phyloP scores from a whole-genome alignment of 208 protist genomes.

The Acanthamoeba sp. region DNA sequence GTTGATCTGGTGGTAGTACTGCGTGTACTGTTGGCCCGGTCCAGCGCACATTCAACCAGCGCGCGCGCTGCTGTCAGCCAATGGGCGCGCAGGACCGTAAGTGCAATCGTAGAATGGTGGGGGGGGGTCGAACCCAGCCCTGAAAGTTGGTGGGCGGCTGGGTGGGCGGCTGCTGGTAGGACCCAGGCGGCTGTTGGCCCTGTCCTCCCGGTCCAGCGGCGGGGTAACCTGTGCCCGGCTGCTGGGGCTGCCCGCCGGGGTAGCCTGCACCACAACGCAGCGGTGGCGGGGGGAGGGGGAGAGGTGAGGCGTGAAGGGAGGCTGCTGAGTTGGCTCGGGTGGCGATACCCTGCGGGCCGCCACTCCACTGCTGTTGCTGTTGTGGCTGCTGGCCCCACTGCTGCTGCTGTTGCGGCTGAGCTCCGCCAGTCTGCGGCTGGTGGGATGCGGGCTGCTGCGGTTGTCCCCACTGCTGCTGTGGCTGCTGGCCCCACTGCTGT shows the following conservation, averaged over 20 bases:
- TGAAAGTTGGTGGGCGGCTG: neutral
- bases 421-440: neutral
- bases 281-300: too few relatives aligned
- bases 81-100: too few relatives aligned
- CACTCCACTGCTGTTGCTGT: neutral
- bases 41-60: neutral
- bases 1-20: constrained; percentile 44
- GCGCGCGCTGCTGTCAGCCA: too few relatives aligned
- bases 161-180: neutral
- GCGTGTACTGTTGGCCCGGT: neutral
- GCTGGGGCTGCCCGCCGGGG: neutral
- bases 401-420: neutral
- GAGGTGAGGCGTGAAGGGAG: too few relatives aligned
- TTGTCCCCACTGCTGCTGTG: neutral
- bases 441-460: neutral
- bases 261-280: neutral
- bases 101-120: too few relatives aligned
- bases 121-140: neutral
- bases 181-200: neutral
- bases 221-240: neutral
- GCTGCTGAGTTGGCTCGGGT: too few relatives aligned
- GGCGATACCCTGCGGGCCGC: neutral
- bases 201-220: too few relatives aligned
- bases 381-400: neutral
- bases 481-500: neutral